Conservation (phyloP, 1,284 basidiomycete genomes). For the Ganoderma lucidum region DNA sequence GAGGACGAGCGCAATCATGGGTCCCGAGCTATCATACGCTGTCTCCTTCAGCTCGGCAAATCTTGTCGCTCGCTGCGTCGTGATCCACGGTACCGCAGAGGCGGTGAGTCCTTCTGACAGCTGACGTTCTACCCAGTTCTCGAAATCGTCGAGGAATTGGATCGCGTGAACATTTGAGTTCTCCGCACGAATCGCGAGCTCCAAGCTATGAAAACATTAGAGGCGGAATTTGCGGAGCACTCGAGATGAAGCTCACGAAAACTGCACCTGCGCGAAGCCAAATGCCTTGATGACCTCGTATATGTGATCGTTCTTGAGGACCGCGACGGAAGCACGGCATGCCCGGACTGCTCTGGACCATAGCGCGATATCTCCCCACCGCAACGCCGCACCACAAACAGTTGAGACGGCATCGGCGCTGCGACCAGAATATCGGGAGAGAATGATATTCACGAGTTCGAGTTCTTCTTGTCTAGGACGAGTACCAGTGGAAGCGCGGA, state of each 20-base stretch:
- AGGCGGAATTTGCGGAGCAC: not conserved
- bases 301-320: not conserved
- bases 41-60: not conserved
- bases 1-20: slow-evolving; percentile 1
- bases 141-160: slow-evolving; percentile 11
- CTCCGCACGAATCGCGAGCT: not conserved
- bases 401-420: not conserved
- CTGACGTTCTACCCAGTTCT: not conserved
- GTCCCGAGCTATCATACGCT: not conserved
- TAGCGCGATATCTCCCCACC: slow-evolving; percentile 13
- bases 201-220: not conserved
- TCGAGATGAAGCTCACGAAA: not conserved
- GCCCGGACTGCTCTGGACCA: slow-evolving; percentile 12
- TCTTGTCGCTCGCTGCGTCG: not conserved
- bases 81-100: slow-evolving; percentile 2
- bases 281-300: not conserved
- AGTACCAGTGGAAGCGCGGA: slow-evolving; percentile 4
- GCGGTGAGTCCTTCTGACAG: not conserved
- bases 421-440: slow-evolving; percentile 8
- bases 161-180: not conserved
- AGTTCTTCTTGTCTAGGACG: slow-evolving; percentile 17
- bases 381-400: slow-evolving; percentile 11
- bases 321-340: not conserved
- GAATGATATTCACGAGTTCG: slow-evolving; percentile 21
- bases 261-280: not conserved